Base-by-base conservation (phyloP, 177 flowering plant species). In the Vitis hybrid region DNA sequence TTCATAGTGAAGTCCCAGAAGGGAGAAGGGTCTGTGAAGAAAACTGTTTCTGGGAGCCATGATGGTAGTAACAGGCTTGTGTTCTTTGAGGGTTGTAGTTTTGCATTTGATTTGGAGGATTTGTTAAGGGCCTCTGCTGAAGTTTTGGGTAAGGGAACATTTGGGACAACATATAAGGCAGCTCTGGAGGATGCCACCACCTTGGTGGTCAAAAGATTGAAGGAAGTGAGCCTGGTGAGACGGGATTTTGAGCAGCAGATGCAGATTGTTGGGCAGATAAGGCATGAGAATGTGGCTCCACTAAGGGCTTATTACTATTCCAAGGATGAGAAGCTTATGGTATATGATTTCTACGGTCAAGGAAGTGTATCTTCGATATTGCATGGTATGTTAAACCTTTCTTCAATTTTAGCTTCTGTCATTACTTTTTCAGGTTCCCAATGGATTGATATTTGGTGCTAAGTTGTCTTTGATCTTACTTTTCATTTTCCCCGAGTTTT, bases 301-400 rank as follows among this genome's bases (percentile, higher is more conserved):
- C 67, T 95, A 5, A 85, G 96, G 78, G 98, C 96, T 5, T 93
- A 90, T 75, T 95, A 84, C 80, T 90, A 87, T 72, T 95, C 99
- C 7, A 93, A 93, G 77, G 99, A 94, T 66, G 99, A 94, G 84
- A 94, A 91, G 86, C 93, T 94, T 49, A 73, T 87, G 81, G 91
- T 95, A 10, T 88, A 86, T 79, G 98, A 93, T 73, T 91, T 75
- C 74, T 88, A 79, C 80, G 74, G 67, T 13, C 84, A 78, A 29
- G 98, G 97, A 58, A 95, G 96, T 68, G 84, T 90, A 5, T 88
- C 94, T 51, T 63, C 91, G 6, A 48, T 91, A 80, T 72, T 95
- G 75, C 98, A 95, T 74, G 98, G 99, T 95, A 90, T 65, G 83
- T 67, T 29, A 45, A 53, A 13, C 15, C 29, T 57, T 56, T 56